Percentiles rank a stretch among this genome's conserved stretches.
Evolutionary conservation across 129 eudicot genomes (phyloP).

Genomic region (Calendula officinalis): DNA sequence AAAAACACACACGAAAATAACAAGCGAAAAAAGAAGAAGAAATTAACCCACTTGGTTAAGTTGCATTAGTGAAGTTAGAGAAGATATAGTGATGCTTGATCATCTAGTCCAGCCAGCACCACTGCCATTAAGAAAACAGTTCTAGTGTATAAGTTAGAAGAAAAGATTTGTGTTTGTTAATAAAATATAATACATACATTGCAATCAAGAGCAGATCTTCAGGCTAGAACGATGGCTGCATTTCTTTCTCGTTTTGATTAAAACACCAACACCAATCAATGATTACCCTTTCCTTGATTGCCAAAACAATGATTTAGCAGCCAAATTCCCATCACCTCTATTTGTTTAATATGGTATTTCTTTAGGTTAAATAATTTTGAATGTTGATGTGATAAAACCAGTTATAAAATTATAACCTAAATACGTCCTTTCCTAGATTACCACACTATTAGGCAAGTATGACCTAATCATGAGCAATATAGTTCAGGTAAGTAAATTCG

Average conservation of each 20-base stretch:
- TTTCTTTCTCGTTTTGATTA: conserved; percentile 84
- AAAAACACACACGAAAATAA: conserved; percentile 37
- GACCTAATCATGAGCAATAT: no score
- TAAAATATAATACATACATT: conserved; percentile 50
- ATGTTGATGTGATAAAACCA: no score
- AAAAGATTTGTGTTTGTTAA: not conserved
- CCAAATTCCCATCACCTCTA: conserved; percentile 92
- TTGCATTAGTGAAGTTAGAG: conserved; percentile 42
- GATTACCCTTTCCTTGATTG: conserved; percentile 90
- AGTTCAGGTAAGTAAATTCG: no score
- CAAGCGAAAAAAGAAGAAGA: conserved; percentile 28
- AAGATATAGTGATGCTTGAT: conserved; percentile 64
- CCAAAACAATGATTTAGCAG: conserved; percentile 93
- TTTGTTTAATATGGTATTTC: no score
- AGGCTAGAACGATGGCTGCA: conserved; percentile 69
- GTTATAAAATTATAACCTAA: no score
- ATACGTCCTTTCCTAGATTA: no score
- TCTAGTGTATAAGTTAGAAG: not conserved
- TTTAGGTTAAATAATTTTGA: no score
- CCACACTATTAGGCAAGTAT: no score
- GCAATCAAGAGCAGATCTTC: conserved; percentile 87
- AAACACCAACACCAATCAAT: conserved; percentile 74
- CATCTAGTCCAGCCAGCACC: conserved; percentile 88
- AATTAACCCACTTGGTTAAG: conserved; percentile 42
- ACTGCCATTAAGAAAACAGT: conserved; percentile 34